Evolutionary conservation across 2,329 filamentous ascomycete species (phyloP), one percentile per base, ranked within the genome.

Genomic region (Exophiala aquamarina): DNA sequence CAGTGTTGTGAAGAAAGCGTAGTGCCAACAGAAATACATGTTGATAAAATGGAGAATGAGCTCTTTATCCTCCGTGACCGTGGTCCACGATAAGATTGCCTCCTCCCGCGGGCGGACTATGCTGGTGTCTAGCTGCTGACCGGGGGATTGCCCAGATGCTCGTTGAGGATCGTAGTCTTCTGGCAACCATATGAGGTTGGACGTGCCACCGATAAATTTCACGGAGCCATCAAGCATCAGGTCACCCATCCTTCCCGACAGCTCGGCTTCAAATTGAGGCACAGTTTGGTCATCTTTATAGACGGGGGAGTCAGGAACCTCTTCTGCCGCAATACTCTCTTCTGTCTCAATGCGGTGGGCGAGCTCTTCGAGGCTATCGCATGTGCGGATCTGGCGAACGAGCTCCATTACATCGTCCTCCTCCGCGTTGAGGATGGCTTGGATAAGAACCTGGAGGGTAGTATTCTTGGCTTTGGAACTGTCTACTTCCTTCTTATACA

Each of bases 1-100:
- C 5, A 97, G 74, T 0, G 88, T 93, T 3, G 90, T 92, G 66
- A 97, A 98, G 69, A 93, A 97, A 14, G 90, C 85, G 67, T 97
- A 97, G 68, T 97, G 93, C 87, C 92, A 97, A 59, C 84, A 89
- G 70, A 97, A 97, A 70, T 98, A 98, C 88, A 97, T 91, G 61
- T 91, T 92, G 63, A 98, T 82, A 14, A 98, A 80, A 66, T 96
- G 92, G 13, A 84, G 79, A 58, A 96, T 83, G 36, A 95, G 75
- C 44, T 86, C 80, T 18, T 83, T 77, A 64, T 96, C 89, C 41
- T 82, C 76, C 1, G 89, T 95, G 36, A 95, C 89, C 13, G 77
- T 81, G 0, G 92, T 95, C 93, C 93, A 98, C 44, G 86, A 91
- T 15, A 82, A 83, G 44, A 93, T 76, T 3, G 89, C 84, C 52